These are phyloP conservation scores for Microcyclospora pomicola DNA, from an alignment of 2,329 filamentous ascomycete genomes.

Conservation along the genomic window DNA sequence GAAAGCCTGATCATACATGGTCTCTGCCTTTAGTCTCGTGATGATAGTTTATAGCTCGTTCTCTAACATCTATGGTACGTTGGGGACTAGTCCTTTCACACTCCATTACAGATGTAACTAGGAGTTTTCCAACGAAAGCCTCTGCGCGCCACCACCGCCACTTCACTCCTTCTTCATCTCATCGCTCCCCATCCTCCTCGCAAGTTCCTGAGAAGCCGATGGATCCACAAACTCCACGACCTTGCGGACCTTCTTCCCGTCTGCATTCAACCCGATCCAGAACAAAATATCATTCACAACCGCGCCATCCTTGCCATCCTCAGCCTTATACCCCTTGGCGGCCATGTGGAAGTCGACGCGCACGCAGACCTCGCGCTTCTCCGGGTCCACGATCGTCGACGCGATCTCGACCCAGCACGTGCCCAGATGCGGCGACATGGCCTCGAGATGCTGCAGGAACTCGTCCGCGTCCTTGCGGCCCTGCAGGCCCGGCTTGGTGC, in stretches of 20 bases:
- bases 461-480: constrained; percentile 7
- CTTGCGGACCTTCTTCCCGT: constrained; percentile 12
- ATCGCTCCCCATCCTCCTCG: not conserved
- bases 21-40: no score
- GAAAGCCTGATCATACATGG: no score
- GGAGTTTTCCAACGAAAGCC: no score
- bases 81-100: no score
- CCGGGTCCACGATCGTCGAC: constrained; percentile 18
- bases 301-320: no score
- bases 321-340: constrained; percentile 8
- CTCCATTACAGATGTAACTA: no score
- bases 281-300: constrained; percentile 23
- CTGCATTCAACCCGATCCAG: constrained; percentile 18
- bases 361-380: constrained; percentile 11
- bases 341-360: constrained; percentile 17
- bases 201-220: constrained; percentile 10
- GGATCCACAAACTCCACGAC: constrained; percentile 23
- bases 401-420: constrained; percentile 13
- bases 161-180: no score
- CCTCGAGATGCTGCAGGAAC: constrained; percentile 14
- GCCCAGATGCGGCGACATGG: constrained; percentile 14
- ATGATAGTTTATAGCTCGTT: no score
- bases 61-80: no score
- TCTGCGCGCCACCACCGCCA: no score
- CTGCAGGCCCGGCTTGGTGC: constrained; percentile 12